Conservation (phyloP, 768 basidiomycete species). For the Boletus vermiculosoides region DNA sequence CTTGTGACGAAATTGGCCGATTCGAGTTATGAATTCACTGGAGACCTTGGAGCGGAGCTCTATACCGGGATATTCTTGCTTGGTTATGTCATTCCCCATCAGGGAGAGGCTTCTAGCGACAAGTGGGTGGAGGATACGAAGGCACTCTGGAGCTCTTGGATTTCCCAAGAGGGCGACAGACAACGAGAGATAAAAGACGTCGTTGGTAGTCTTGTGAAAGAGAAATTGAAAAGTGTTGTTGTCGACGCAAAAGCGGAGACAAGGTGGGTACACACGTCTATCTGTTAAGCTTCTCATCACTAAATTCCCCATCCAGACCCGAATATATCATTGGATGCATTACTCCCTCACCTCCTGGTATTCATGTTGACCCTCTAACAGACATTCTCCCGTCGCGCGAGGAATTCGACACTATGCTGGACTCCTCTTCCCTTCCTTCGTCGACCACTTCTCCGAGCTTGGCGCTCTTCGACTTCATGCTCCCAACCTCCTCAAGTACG, state of each 20-base stretch:
- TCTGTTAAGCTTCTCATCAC: neutral
- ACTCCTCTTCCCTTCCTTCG: constrained; percentile 39
- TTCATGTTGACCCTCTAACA: constrained; percentile 39
- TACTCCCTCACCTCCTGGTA: constrained; percentile 34
- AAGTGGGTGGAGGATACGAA: constrained; percentile 23
- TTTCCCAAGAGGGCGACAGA: constrained; percentile 6
- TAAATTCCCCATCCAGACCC: constrained; percentile 36
- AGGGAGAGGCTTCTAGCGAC: constrained; percentile 6
- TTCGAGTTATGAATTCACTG: constrained; percentile 22
- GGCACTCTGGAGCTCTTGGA: constrained; percentile 34
- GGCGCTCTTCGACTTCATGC: constrained; percentile 57
- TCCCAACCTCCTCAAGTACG: constrained; percentile 44
- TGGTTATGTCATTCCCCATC: constrained; percentile 17
- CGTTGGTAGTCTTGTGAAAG: constrained; percentile 39
- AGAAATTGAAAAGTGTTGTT: constrained; percentile 42
- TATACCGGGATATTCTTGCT: constrained; percentile 24
- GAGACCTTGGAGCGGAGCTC: constrained; percentile 20
- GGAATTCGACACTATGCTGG: constrained; percentile 48
- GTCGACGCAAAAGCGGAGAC: constrained; percentile 33
- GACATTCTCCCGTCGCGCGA: constrained; percentile 53
- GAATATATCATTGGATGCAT: constrained; percentile 45
- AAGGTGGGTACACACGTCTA: constrained; percentile 29
- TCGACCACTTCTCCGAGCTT: constrained; percentile 53
- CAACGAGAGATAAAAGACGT: constrained; percentile 23
- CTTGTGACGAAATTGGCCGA: constrained; percentile 16